Conservation (phyloP, 2,329 filamentous ascomycete genomes). For the Dothistroma septosporum region DNA sequence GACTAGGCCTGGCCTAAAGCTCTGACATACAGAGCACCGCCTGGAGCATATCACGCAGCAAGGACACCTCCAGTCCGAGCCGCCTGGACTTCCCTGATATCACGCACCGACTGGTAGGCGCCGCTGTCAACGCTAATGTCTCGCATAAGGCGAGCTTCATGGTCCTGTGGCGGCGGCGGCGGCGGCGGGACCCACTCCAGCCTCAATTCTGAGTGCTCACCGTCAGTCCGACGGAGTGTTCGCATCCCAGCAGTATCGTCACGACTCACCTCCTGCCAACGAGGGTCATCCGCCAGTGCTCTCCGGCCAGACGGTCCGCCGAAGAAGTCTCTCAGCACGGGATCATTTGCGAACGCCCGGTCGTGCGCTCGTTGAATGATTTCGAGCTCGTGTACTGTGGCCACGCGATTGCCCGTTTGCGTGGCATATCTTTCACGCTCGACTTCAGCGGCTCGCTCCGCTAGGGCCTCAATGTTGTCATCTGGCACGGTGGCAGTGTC, state of each 20-base stretch:
- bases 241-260: neutral
- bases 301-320: neutral
- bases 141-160: neutral
- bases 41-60: neutral
- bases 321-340: neutral
- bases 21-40: neutral
- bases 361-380: neutral
- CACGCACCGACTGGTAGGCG: neutral
- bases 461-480: neutral
- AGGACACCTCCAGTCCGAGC: neutral
- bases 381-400: neutral
- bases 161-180: neutral
- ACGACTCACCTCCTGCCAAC: neutral
- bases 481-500: slow-evolving; percentile 1
- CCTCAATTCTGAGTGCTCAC: neutral
- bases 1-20: neutral
- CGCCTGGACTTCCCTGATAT: neutral
- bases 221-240: neutral
- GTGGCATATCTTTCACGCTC: neutral
- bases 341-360: neutral
- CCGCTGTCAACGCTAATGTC: neutral
- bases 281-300: neutral
- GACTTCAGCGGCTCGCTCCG: neutral
- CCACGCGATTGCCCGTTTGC: neutral
- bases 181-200: neutral